These are phyloP conservation scores for Stentor roeselii DNA, from an alignment of 73 alveolate species.

Conservation along the genomic window DNA sequence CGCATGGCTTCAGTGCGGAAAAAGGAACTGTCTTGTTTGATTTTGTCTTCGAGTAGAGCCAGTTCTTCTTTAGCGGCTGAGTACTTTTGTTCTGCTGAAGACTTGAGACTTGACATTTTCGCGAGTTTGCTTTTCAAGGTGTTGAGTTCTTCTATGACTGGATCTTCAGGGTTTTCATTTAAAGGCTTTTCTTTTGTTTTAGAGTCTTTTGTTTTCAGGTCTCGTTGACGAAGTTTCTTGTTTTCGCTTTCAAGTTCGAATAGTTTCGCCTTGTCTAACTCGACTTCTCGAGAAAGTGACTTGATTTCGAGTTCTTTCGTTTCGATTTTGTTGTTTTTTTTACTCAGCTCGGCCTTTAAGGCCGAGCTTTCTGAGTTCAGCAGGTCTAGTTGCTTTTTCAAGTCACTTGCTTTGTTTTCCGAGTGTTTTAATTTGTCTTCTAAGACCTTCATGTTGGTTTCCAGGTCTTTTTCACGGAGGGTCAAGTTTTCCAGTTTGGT, in stretches of 20 bases:
- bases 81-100: not conserved
- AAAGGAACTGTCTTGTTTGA: conserved; percentile 20
- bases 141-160: not conserved
- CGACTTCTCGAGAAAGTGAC: not conserved
- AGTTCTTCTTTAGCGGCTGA: not conserved
- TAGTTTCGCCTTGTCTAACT: not conserved
- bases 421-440: not conserved
- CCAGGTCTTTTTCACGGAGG: not conserved
- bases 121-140: not conserved
- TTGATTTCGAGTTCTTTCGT: not conserved
- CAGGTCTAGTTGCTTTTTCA: not conserved
- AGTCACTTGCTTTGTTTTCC: too few species aligned
- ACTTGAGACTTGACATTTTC: not conserved
- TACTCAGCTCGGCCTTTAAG: not conserved
- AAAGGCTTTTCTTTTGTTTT: not conserved
- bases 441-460: not conserved
- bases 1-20: not conserved
- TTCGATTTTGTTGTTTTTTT: not conserved
- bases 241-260: not conserved
- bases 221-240: not conserved
- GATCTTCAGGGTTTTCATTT: not conserved
- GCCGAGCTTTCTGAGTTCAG: not conserved
- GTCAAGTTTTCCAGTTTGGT: not conserved
- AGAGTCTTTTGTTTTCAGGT: not conserved
- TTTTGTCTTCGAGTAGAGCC: not conserved